Evolutionary conservation across 768 basidiomycete genomes (phyloP).

Genomic region (Leccinum pellstonianum): DNA sequence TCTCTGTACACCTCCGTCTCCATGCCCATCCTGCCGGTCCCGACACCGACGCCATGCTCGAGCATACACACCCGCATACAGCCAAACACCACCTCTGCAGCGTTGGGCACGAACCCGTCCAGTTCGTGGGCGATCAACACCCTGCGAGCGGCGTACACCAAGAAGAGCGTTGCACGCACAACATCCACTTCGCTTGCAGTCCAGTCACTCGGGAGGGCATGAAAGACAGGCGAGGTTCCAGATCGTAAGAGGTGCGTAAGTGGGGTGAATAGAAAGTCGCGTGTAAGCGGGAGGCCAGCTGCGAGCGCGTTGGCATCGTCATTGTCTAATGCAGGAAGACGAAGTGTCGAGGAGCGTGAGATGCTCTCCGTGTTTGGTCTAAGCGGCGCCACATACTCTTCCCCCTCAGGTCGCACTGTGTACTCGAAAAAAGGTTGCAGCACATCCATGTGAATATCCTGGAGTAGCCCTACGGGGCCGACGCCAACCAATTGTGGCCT

Average conservation of each 20-base stretch:
- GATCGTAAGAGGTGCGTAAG: slow-evolving; percentile 82
- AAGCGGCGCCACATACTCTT: slow-evolving; percentile 50
- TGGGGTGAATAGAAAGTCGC: slow-evolving; percentile 69
- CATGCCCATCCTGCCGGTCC: slow-evolving; percentile 3
- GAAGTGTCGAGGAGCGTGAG: slow-evolving; percentile 53
- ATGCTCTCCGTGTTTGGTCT: slow-evolving; percentile 55
- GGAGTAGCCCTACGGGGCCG: slow-evolving; percentile 22
- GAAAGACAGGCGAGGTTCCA: slow-evolving; percentile 68
- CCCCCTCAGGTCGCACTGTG: slow-evolving; percentile 40
- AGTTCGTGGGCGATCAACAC: slow-evolving; percentile 45
- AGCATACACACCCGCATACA: slow-evolving; percentile 97
- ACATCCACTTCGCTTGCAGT: slow-evolving; percentile 78
- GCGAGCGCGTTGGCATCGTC: background rate
- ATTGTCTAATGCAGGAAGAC: slow-evolving; percentile 22
- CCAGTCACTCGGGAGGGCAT: slow-evolving; percentile 66
- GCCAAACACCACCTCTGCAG: slow-evolving; percentile 52
- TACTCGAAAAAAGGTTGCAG: slow-evolving; percentile 57
- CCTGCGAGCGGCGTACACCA: slow-evolving; percentile 52
- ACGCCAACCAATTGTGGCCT: slow-evolving; percentile 18
- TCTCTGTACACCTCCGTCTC: slow-evolving; percentile 81
- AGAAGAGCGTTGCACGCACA: slow-evolving; percentile 62
- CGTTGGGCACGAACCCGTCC: slow-evolving; percentile 27
- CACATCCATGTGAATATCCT: slow-evolving; percentile 28
- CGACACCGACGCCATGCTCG: slow-evolving; percentile 62
- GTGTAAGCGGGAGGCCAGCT: slow-evolving; percentile 45